Base-by-base conservation (phyloP, 1,284 basidiomycete genomes). In the Pseudozyma sp. region DNA sequence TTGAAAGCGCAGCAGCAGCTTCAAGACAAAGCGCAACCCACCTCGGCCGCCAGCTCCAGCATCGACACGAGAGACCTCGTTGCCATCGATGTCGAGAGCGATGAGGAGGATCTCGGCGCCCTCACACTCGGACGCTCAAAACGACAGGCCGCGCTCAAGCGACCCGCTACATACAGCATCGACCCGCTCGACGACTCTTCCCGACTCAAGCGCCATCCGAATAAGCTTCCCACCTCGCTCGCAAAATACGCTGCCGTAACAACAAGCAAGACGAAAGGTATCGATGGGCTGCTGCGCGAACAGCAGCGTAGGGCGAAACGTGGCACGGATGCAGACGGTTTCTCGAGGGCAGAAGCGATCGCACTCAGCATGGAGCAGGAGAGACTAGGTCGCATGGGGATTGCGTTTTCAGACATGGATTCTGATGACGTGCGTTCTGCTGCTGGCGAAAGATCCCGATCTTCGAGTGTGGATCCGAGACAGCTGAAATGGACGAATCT, bases 1-100 rank as follows among this genome's bases (percentile, higher is more conserved):
- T 56, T 72, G 37, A 59, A 72, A 31, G 69, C 69, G 40, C 69
- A 72, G 64, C 59, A 63, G 34, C 61, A 59, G 29, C 50, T 71
- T 48, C 54, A 51, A 29, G 46, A 33, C 24, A 52, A 60, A 45
- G 43, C 54, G 29, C 19, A 44, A 6, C 14, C 56, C 7, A 29
- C 53, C 17, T 52, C 53, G 6, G 9, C 54, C 7, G 8, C 46
- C 14, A 44, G 10, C 45, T 44, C 24, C 1, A 8, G 19, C 34
- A 30, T 30, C 37, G 39, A 42, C 7, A 24, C 19, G 1, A 33
- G 3, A 11, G 19, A 49, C 9, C 17, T 51, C 11, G 47, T 43
- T 4, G 37, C 31, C 4, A 46, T 39, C 30, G 40, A 52, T n/a
- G n/a, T 43, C 29, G 42, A 49, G 2, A 43, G 49, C 29, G 59